Percentiles rank a stretch among this genome's conserved stretches.
Evolutionary conservation across 768 basidiomycete genomes (phyloP).

Genomic region (Myochromella boudieri): DNA sequence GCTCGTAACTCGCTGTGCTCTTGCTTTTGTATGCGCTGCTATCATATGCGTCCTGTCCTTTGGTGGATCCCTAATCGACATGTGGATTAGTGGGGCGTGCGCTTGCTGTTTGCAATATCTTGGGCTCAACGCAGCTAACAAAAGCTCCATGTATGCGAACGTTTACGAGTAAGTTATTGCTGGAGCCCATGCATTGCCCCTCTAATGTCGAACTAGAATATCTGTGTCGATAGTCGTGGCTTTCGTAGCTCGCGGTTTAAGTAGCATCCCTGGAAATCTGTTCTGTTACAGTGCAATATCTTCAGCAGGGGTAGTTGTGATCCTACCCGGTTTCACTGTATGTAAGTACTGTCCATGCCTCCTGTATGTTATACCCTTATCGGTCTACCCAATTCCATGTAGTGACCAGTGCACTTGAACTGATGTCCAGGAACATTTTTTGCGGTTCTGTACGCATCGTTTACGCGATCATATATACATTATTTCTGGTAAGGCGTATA

Average conservation of each 20-base stretch:
- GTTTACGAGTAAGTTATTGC: constrained; percentile 79
- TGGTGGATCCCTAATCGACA: constrained; percentile 79
- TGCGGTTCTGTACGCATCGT: constrained; percentile 83
- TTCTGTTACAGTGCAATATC: constrained; percentile 93
- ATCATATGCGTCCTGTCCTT: constrained; percentile 84
- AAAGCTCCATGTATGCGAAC: constrained; percentile 90
- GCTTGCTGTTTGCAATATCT: constrained; percentile 75
- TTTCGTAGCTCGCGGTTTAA: constrained; percentile 76
- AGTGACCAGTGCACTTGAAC: constrained; percentile 76
- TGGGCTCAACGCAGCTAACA: constrained; percentile 78
- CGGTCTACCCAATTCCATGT: background rate
- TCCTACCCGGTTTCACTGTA: constrained; percentile 85
- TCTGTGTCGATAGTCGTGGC: constrained; percentile 83
- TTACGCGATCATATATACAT: constrained; percentile 83
- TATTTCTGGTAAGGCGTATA: constrained; percentile 59
- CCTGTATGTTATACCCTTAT: background rate
- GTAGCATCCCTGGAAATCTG: constrained; percentile 67
- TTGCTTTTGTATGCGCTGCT: constrained; percentile 77
- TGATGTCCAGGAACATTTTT: constrained; percentile 79
- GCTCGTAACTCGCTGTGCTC: constrained; percentile 61
- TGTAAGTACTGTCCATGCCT: constrained; percentile 43
- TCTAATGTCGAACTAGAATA: constrained; percentile 48
- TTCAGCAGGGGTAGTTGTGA: constrained; percentile 86
- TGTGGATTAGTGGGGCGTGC: constrained; percentile 75
- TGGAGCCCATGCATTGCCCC: background rate